These are phyloP conservation scores for Chlamydomonas sphaeroides DNA, from an alignment of 139 green algal genomes.

Conservation along the genomic window DNA sequence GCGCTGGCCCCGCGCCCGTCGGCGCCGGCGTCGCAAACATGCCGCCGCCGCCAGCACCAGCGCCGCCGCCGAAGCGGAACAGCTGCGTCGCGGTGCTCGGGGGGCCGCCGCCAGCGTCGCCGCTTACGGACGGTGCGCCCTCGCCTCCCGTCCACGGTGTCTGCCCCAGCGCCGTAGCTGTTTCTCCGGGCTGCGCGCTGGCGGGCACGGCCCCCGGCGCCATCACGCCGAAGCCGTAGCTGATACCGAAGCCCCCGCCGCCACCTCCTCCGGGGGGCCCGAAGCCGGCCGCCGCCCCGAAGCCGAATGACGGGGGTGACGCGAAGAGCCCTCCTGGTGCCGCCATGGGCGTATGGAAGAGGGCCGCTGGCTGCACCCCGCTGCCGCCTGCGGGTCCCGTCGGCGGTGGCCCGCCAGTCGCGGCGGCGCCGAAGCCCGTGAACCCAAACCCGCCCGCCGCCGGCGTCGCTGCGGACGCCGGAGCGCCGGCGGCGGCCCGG, in stretches of 20 bases:
- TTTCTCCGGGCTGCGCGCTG: slow-evolving; percentile 1
- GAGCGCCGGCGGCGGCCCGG: not conserved
- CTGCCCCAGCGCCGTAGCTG: not conserved
- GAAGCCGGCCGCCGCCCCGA: not conserved
- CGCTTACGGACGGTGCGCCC: too few relatives aligned
- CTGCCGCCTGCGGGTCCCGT: too few relatives aligned
- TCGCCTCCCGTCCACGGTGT: too few relatives aligned
- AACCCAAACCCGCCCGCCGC: not conserved
- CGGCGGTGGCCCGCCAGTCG: not conserved
- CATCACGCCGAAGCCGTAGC: not conserved
- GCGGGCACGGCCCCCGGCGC: not conserved
- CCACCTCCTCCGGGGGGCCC: not conserved
- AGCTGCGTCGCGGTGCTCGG: not conserved
- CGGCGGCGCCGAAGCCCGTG: slow-evolving; percentile 3
- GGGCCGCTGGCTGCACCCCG: too few relatives aligned
- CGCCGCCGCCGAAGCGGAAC: slow-evolving; percentile 13
- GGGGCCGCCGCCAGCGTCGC: not conserved
- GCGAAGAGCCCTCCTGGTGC: too few relatives aligned
- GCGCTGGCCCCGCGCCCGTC: slow-evolving; percentile 10
- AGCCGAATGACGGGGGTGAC: not conserved
- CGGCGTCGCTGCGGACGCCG: not conserved
- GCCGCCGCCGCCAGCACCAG: not conserved
- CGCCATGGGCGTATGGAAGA: too few relatives aligned
- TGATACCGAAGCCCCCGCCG: not conserved
- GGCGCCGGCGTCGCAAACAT: slow-evolving; percentile 57